Evolutionary conservation across 805 yeast species (phyloP).

Genomic region (Wickerhamiella sergipiensis): DNA sequence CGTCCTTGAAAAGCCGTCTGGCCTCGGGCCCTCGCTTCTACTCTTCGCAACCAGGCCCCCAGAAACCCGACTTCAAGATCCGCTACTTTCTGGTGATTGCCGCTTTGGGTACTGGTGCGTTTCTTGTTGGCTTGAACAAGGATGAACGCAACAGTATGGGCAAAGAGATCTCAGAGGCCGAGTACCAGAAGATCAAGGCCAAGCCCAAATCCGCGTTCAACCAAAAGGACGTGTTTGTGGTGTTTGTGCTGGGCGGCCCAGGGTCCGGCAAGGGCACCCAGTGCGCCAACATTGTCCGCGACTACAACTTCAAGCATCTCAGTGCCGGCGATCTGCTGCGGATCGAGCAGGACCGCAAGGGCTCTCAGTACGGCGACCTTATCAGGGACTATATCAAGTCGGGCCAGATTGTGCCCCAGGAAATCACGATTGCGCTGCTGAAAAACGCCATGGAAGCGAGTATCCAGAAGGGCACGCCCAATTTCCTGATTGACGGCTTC

Average conservation of each 20-base stretch:
- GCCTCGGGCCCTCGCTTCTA: background rate
- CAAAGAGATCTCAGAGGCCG: slow-evolving; percentile 20
- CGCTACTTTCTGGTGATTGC: slow-evolving; percentile 23
- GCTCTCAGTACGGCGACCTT: slow-evolving; percentile 72
- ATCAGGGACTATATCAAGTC: slow-evolving; percentile 75
- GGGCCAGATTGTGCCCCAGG: slow-evolving; percentile 88
- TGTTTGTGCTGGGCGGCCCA: slow-evolving; percentile 93
- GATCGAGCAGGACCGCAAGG: slow-evolving; percentile 76
- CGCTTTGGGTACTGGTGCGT: slow-evolving; percentile 22
- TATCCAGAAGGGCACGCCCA: slow-evolving; percentile 34
- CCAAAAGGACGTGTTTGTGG: slow-evolving; percentile 56
- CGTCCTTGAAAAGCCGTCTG: background rate
- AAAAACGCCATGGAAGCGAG: slow-evolving; percentile 57
- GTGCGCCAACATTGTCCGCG: slow-evolving; percentile 69
- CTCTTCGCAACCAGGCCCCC: background rate
- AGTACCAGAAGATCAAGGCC: slow-evolving; percentile 27
- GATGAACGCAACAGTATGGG: slow-evolving; percentile 12
- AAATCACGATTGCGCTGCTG: slow-evolving; percentile 70
- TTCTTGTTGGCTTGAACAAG: slow-evolving; percentile 17
- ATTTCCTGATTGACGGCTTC: slow-evolving; percentile 86
- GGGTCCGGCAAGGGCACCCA: slow-evolving; percentile 98
- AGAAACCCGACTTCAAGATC: slow-evolving; percentile 20
- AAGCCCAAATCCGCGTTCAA: slow-evolving; percentile 33
- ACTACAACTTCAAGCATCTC: slow-evolving; percentile 71
- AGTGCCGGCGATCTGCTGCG: slow-evolving; percentile 95